These are phyloP conservation scores for Camellia granthamiana DNA, from an alignment of 148 eudicot genomes.

Conservation along the genomic window DNA sequence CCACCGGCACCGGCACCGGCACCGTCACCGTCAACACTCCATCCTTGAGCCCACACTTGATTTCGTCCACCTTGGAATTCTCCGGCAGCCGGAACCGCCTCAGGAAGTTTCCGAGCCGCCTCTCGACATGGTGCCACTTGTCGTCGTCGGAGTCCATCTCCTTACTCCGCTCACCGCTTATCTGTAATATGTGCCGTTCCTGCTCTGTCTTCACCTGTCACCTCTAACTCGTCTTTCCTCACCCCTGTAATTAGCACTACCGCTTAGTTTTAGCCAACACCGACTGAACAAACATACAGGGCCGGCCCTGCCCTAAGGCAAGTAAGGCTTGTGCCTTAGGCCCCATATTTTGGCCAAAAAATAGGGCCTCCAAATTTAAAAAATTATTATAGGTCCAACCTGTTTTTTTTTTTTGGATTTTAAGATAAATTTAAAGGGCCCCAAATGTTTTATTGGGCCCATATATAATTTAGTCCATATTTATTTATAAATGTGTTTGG, in stretches of 20 bases:
- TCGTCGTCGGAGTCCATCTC: constrained; percentile 2
- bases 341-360: too few relatives aligned
- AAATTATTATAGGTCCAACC: too few relatives aligned
- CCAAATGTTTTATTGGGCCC: too few relatives aligned
- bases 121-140: constrained; percentile 22
- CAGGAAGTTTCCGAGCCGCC: constrained; percentile 3
- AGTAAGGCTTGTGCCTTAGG: too few relatives aligned
- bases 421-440: too few relatives aligned
- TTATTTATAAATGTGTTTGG: too few relatives aligned
- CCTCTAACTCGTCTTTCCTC: constrained; percentile 4
- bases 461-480: too few relatives aligned
- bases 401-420: too few relatives aligned
- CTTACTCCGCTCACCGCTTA: neutral
- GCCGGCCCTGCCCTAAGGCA: too few relatives aligned
- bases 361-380: too few relatives aligned
- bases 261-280: neutral
- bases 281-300: neutral
- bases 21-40: constrained; percentile 11
- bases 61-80: constrained; percentile 13
- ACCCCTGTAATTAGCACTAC: neutral
- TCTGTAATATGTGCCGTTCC: constrained; percentile 14
- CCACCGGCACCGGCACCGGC: constrained; percentile 1
- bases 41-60: constrained; percentile 12
- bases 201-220: constrained; percentile 13
- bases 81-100: constrained; percentile 21